A percentile compares a stretch with the other conserved stretches of the same genome.
Conservation (phyloP, 768 basidiomycete species). For the Amanita phalloides region DNA sequence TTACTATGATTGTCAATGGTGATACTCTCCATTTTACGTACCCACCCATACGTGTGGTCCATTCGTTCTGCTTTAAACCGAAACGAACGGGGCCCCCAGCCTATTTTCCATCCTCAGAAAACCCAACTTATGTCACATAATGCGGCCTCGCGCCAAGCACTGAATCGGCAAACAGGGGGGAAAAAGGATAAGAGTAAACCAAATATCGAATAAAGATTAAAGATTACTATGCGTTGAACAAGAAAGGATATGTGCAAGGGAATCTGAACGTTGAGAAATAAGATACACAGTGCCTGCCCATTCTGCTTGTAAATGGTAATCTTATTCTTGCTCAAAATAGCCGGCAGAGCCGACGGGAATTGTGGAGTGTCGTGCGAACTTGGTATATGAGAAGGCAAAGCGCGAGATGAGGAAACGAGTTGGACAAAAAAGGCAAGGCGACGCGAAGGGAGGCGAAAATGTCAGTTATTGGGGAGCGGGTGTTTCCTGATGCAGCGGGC, state of each 20-base stretch:
- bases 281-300: not conserved
- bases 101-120: not conserved
- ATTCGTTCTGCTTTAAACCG: not conserved
- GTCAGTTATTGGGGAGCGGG: not conserved
- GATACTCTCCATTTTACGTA: not conserved
- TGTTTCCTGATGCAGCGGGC: constrained; percentile 1
- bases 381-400: not conserved
- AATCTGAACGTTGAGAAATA: not conserved
- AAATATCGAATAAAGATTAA: not conserved
- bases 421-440: not conserved
- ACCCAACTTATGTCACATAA: not conserved
- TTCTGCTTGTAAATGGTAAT: not conserved
- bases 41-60: not conserved
- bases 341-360: not conserved
- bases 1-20: not conserved
- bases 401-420: not conserved
- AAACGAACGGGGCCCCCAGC: not conserved
- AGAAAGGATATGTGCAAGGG: not conserved
- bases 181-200: not conserved
- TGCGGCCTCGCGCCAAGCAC: not conserved
- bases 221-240: not conserved
- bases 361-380: not conserved
- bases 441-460: not conserved
- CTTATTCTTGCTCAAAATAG: not conserved
- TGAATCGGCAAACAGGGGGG: not conserved